Conservation (phyloP, 495 filamentous ascomycete genomes). For the Penicillium macrosclerotiorum region DNA sequence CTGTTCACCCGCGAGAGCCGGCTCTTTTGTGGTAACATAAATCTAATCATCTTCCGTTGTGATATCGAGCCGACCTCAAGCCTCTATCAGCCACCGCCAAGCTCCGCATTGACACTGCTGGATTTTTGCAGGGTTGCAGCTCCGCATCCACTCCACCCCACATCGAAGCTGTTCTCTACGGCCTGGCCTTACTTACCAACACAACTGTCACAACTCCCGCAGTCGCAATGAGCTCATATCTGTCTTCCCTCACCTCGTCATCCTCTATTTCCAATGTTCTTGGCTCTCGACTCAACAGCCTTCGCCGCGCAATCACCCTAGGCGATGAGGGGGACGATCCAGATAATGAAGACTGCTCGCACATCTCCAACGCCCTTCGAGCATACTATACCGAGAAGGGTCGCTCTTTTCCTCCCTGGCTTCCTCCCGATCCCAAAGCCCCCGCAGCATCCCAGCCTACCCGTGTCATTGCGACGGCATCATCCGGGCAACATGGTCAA, state of each 20-base stretch:
- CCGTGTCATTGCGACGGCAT: slow-evolving; percentile 50
- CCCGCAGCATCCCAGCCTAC: slow-evolving; percentile 57
- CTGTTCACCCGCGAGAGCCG: slow-evolving; percentile 18
- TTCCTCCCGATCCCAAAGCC: slow-evolving; percentile 80
- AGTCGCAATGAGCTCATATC: slow-evolving; percentile 68
- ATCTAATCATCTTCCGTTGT: slow-evolving; percentile 1
- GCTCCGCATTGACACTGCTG: neutral
- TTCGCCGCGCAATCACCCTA: slow-evolving; percentile 75
- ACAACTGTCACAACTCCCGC: neutral
- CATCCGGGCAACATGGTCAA: slow-evolving; percentile 44
- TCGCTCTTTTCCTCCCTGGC: slow-evolving; percentile 80
- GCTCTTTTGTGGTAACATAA: slow-evolving; percentile 19
- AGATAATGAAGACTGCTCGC: slow-evolving; percentile 91
- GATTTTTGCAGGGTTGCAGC: slow-evolving; percentile 10
- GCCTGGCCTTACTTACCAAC: slow-evolving; percentile 2
- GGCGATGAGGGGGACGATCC: slow-evolving; percentile 73
- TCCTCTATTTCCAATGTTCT: slow-evolving; percentile 72
- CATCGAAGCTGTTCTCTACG: slow-evolving; percentile 18
- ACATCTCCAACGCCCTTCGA: slow-evolving; percentile 92
- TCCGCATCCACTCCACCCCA: slow-evolving; percentile 26
- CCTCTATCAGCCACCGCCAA: neutral
- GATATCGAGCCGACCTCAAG: neutral
- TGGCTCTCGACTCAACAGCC: slow-evolving; percentile 73
- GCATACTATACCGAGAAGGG: slow-evolving; percentile 91
- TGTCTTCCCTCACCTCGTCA: slow-evolving; percentile 61